Evolutionary conservation across 2,329 filamentous ascomycete species (phyloP).

Genomic region (Rhynchosporium agropyri): DNA sequence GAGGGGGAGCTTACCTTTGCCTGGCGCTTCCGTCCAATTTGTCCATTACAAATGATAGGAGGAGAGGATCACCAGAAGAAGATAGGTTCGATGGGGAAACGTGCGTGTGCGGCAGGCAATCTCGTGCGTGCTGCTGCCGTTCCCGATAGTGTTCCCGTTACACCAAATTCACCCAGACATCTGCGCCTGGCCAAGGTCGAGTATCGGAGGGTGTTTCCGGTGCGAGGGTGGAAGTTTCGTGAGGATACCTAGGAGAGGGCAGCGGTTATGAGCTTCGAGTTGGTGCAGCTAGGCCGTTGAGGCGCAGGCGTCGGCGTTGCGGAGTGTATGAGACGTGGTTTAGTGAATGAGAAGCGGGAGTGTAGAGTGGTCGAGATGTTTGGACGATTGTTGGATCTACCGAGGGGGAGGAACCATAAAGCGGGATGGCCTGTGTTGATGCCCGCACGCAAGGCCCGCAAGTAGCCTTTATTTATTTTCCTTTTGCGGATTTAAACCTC

Average conservation of each 20-base stretch:
- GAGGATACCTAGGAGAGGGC: slow-evolving; percentile 36
- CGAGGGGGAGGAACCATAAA: neutral
- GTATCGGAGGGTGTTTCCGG: slow-evolving; percentile 26
- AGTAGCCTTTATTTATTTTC: too few relatives aligned
- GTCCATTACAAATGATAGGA: slow-evolving; percentile 44
- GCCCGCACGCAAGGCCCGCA: too few relatives aligned
- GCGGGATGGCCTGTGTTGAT: neutral
- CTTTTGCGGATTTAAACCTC: neutral
- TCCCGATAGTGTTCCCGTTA: slow-evolving; percentile 41
- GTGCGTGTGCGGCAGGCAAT: slow-evolving; percentile 41
- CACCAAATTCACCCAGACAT: slow-evolving; percentile 40
- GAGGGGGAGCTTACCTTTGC: slow-evolving; percentile 47
- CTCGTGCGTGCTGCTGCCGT: slow-evolving; percentile 42
- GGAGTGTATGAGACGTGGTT: slow-evolving; percentile 2
- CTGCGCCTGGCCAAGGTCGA: slow-evolving; percentile 39
- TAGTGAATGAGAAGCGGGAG: too few relatives aligned
- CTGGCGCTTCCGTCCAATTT: slow-evolving; percentile 45
- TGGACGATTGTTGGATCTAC: slow-evolving; percentile 26
- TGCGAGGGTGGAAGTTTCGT: slow-evolving; percentile 42
- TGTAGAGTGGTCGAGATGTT: neutral
- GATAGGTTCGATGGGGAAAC: slow-evolving; percentile 33
- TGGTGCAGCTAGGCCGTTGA: slow-evolving; percentile 13
- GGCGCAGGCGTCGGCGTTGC: neutral
- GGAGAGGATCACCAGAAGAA: slow-evolving; percentile 8
- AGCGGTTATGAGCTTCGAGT: slow-evolving; percentile 22